Evolutionary conservation across 306 rosid species (phyloP).

Genomic region (Carpinus viminea): DNA sequence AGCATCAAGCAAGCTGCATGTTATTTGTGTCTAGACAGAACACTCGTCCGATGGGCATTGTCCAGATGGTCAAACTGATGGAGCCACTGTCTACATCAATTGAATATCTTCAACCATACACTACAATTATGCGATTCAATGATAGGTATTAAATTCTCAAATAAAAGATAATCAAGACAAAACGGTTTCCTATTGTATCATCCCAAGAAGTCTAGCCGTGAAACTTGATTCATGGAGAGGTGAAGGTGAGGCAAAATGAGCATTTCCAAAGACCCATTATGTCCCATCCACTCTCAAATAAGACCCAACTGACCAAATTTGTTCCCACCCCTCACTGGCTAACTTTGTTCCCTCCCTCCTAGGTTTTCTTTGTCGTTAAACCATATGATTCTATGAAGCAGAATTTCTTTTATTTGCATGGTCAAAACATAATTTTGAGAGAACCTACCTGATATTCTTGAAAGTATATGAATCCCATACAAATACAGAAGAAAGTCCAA

Average conservation of each 20-base stretch:
- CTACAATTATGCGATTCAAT: not conserved
- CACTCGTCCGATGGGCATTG: not conserved
- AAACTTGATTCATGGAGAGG: not conserved
- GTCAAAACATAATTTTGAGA: not conserved
- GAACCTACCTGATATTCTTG: slow-evolving; percentile 97
- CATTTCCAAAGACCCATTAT: not conserved
- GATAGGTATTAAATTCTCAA: not conserved
- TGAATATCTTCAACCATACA: not conserved
- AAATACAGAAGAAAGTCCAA: slow-evolving; percentile 96
- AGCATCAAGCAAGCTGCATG: not conserved
- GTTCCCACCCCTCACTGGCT: too few species aligned
- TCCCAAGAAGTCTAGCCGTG: not conserved
- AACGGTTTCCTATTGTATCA: not conserved
- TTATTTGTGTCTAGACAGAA: slow-evolving; percentile 6
- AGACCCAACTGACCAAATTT: slow-evolving; percentile 3
- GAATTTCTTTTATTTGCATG: not conserved
- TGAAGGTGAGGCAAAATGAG: not conserved
- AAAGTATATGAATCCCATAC: slow-evolving; percentile 92
- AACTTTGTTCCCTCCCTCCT: not conserved
- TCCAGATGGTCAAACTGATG: not conserved
- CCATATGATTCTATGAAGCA: not conserved
- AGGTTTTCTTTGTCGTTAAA: not conserved
- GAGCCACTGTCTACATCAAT: not conserved
- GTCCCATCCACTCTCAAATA: not conserved
- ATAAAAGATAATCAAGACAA: not conserved